A percentile compares a stretch with the other conserved stretches of the same genome.
Conservation (phyloP, 257 asterid genomes). For the Fraxinus americana region DNA sequence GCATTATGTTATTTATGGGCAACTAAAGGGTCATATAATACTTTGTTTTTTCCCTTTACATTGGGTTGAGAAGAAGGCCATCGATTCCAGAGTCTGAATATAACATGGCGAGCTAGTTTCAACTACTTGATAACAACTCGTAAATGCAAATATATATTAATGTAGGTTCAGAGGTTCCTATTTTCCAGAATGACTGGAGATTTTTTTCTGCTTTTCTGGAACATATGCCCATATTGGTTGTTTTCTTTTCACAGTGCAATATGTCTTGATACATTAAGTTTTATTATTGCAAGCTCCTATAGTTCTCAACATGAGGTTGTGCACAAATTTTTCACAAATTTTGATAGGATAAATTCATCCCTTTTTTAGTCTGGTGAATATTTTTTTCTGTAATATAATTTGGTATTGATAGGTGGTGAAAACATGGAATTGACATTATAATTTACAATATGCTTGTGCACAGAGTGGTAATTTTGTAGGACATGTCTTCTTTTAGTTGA, state of each 20-base stretch:
- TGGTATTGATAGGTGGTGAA: background rate
- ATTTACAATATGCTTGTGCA: background rate
- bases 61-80: background rate
- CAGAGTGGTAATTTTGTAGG: background rate
- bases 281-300: background rate
- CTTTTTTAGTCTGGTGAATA: background rate
- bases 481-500: background rate
- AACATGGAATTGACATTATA: background rate
- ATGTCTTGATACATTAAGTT: background rate
- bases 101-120: background rate
- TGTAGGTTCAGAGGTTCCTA: too few relatives aligned
- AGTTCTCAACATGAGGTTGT: background rate
- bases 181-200: too few relatives aligned
- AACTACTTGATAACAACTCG: background rate
- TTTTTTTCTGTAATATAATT: background rate
- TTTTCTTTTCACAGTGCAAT: background rate
- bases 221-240: background rate
- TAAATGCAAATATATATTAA: too few relatives aligned
- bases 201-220: too few relatives aligned
- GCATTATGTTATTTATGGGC: background rate
- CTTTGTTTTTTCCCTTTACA: background rate
- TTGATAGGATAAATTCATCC: background rate
- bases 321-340: background rate
- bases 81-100: background rate
- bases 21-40: background rate